A percentile compares a stretch with the other conserved stretches of the same genome.
Evolutionary conservation across 768 basidiomycete species (phyloP).

Genomic region (Boletus huronensis): DNA sequence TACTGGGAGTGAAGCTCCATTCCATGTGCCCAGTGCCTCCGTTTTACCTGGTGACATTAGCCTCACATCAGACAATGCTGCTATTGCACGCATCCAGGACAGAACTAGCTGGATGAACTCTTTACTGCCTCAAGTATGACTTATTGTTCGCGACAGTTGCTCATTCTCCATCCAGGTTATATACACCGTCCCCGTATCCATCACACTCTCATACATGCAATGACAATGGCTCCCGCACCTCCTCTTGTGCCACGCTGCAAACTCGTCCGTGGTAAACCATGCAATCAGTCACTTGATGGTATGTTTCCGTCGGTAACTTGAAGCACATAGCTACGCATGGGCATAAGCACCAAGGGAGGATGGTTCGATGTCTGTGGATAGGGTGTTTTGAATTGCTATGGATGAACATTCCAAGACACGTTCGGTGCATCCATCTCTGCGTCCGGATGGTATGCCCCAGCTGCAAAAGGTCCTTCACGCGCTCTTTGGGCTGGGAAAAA

Average conservation of each 20-base stretch:
- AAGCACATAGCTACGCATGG: conserved; percentile 7
- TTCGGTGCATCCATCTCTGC: not conserved
- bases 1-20: no score
- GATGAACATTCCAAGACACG: conserved; percentile 11
- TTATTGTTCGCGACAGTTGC: no score
- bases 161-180: not conserved
- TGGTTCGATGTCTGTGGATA: conserved; percentile 4
- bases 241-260: no score
- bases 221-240: no score
- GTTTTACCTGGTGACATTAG: no score
- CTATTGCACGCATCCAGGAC: no score
- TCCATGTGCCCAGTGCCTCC: no score
- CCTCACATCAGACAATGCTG: no score
- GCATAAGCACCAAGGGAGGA: not conserved
- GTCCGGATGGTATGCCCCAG: not conserved
- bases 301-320: not conserved
- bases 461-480: not conserved
- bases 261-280: no score
- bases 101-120: no score
- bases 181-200: not conserved
- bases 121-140: no score
- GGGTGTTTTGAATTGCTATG: conserved; percentile 2
- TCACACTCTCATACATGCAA: not conserved
- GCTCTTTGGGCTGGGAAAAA: not conserved
- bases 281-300: not conserved